Evolutionary conservation across 2,329 filamentous ascomycete species (phyloP).

Genomic region (Elsinoe fawcettii): DNA sequence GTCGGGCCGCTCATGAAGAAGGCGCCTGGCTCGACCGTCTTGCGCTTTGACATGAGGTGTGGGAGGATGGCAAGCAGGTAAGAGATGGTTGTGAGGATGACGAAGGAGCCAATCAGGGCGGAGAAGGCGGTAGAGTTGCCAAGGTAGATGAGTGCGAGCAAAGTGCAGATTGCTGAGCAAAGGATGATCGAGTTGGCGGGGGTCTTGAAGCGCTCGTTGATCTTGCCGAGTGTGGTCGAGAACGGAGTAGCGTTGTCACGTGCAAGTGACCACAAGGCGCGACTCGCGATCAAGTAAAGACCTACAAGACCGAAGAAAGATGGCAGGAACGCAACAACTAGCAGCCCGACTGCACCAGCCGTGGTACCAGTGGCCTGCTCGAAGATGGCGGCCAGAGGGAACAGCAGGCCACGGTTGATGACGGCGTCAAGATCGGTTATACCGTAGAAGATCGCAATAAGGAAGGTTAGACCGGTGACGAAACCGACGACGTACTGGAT

Average conservation of each 20-base stretch:
- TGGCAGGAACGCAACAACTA: slow-evolving; percentile 42
- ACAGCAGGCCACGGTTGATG: slow-evolving; percentile 35
- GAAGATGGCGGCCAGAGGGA: slow-evolving; percentile 60
- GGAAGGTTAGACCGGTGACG: slow-evolving; percentile 41
- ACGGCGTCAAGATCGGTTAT: slow-evolving; percentile 51
- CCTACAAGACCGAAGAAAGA: slow-evolving; percentile 47
- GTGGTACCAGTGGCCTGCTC: slow-evolving; percentile 38
- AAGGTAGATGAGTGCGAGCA: slow-evolving; percentile 58
- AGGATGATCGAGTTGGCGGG: slow-evolving; percentile 51
- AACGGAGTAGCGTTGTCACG: slow-evolving; percentile 50
- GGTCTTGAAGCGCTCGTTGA: slow-evolving; percentile 41
- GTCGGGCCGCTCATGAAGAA: slow-evolving; percentile 44
- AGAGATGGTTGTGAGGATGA: slow-evolving; percentile 47
- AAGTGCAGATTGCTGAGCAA: slow-evolving; percentile 43
- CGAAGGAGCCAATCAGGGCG: slow-evolving; percentile 55
- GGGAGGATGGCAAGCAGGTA: slow-evolving; percentile 57
- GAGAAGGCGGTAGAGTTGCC: slow-evolving; percentile 58
- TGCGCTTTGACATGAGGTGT: slow-evolving; percentile 32
- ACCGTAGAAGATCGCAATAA: slow-evolving; percentile 43
- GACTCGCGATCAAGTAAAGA: slow-evolving; percentile 53
- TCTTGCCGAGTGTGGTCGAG: slow-evolving; percentile 38
- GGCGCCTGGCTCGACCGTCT: slow-evolving; percentile 45
- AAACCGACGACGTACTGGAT: slow-evolving; percentile 46
- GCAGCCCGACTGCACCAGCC: slow-evolving; percentile 36
- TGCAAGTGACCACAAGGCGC: slow-evolving; percentile 55